Evolutionary conservation across 345 rosid genomes (phyloP).

Genomic region (Gossypium thurberi): DNA sequence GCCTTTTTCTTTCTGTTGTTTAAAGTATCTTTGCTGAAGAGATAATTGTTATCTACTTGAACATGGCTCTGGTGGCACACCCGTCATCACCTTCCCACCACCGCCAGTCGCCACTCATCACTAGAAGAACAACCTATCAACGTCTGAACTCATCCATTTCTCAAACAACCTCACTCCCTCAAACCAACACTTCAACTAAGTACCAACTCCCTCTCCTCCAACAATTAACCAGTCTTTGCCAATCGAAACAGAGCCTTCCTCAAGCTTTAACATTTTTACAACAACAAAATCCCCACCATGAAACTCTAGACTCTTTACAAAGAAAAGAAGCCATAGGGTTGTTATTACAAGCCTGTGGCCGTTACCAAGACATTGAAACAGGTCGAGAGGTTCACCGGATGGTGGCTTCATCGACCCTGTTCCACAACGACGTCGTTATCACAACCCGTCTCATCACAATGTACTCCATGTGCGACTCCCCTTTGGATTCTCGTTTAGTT

Average conservation of each 20-base stretch:
- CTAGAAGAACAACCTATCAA: not conserved
- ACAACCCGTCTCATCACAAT: constrained; percentile 46
- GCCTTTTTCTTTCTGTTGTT: not conserved
- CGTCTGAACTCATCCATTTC: constrained; percentile 13
- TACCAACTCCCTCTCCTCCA: constrained; percentile 20
- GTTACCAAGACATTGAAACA: constrained; percentile 31
- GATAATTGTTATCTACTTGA: not conserved
- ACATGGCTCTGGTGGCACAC: constrained; percentile 5
- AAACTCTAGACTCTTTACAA: constrained; percentile 16
- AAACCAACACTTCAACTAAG: not conserved
- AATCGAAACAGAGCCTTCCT: constrained; percentile 32
- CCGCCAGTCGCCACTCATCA: not conserved
- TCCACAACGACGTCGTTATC: constrained; percentile 41
- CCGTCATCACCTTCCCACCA: not conserved
- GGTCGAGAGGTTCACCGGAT: constrained; percentile 46
- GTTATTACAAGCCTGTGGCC: constrained; percentile 46
- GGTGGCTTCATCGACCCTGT: constrained; percentile 34
- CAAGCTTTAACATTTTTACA: constrained; percentile 30
- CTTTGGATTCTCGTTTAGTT: constrained; percentile 37
- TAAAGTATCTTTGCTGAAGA: not conserved
- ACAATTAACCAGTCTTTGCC: constrained; percentile 33
- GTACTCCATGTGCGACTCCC: constrained; percentile 52
- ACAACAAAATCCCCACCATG: constrained; percentile 8
- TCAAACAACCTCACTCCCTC: not conserved
- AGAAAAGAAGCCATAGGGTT: constrained; percentile 41